Percentiles rank a stretch among this genome's conserved stretches.
phyloP scores from a whole-genome alignment of 768 basidiomycete species.

The Astraeus odoratus region DNA sequence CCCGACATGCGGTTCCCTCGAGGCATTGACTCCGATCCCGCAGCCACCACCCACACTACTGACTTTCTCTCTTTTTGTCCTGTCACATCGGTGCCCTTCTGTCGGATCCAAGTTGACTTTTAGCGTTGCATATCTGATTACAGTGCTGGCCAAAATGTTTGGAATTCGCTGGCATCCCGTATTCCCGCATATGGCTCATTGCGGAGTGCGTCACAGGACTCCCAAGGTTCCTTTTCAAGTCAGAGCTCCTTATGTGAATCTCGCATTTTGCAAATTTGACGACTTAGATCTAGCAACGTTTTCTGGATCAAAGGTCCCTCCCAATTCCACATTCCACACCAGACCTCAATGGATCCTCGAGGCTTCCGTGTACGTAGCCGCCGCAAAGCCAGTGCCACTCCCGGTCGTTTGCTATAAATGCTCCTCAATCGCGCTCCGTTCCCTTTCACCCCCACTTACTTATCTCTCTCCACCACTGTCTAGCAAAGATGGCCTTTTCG shows the following conservation, averaged over 20 bases:
- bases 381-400: conserved; percentile 12
- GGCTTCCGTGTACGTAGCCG: conserved; percentile 12
- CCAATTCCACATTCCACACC: conserved; percentile 9
- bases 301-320: conserved; percentile 9
- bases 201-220: conserved; percentile 1
- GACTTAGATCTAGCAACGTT: conserved; percentile 10
- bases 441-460: conserved; percentile 4
- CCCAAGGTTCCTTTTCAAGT: conserved; percentile 1
- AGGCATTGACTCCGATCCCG: conserved; percentile 8
- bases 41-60: conserved; percentile 9
- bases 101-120: background rate
- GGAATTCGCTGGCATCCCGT: conserved; percentile 17
- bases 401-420: conserved; percentile 20
- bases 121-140: background rate
- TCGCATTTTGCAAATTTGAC: conserved; percentile 17
- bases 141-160: background rate
- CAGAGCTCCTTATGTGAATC: conserved; percentile 7
- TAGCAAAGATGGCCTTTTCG: conserved; percentile 32
- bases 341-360: conserved; percentile 25
- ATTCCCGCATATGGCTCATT: conserved; percentile 7
- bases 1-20: conserved; percentile 16
- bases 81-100: background rate
- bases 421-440: background rate
- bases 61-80: background rate
- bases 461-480: conserved; percentile 5